Percentiles rank a stretch among this genome's conserved stretches.
Evolutionary conservation across 306 rosid species (phyloP).

Genomic region (Betula pendula): DNA sequence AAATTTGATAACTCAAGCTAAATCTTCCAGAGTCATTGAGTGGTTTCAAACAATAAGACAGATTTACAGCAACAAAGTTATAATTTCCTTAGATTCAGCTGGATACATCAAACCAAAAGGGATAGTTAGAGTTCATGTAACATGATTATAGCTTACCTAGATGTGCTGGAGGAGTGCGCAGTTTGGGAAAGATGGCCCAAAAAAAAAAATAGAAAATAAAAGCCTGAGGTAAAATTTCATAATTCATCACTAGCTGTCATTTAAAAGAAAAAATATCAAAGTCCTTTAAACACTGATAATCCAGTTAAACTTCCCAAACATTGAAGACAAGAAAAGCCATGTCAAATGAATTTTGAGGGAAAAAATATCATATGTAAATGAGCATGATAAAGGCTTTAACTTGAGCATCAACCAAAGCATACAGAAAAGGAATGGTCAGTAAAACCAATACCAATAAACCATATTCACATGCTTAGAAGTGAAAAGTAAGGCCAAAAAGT

Average conservation of each 20-base stretch:
- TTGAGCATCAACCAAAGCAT: constrained; percentile 26
- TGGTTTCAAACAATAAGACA: background rate
- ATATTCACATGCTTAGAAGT: constrained; percentile 16
- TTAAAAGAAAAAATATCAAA: background rate
- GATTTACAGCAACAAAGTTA: background rate
- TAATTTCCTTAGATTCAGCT: constrained; percentile 14
- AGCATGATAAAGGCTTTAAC: constrained; percentile 12
- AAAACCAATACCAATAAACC: background rate
- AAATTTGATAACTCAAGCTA: background rate
- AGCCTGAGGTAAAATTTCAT: background rate
- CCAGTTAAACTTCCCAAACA: background rate
- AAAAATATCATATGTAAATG: background rate
- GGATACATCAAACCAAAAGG: constrained; percentile 6
- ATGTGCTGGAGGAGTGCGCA: background rate
- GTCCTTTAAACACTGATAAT: background rate
- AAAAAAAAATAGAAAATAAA: background rate
- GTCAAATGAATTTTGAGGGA: background rate
- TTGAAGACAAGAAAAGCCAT: background rate
- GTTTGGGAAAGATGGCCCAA: background rate
- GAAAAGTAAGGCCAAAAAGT: constrained; percentile 9
- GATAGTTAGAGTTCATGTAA: constrained; percentile 4
- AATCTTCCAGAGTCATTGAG: background rate
- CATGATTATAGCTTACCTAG: constrained; percentile 12
- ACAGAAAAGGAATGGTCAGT: background rate
- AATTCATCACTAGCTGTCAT: background rate